Evolutionary conservation across 2,329 filamentous ascomycete genomes (phyloP).

Genomic region (Grosmannia huntii): DNA sequence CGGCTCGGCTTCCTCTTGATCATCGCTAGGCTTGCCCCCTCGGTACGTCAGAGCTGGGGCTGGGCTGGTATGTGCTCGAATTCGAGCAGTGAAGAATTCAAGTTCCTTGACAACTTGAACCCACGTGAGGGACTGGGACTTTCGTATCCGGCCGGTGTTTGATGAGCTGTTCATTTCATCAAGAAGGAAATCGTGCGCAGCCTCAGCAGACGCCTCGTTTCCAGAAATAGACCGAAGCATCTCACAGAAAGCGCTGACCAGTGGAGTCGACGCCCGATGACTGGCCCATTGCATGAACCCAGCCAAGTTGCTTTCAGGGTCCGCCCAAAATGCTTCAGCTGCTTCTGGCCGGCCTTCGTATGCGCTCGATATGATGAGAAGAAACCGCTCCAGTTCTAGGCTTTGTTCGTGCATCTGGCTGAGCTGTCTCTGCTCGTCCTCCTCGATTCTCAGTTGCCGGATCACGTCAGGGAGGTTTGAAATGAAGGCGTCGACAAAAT

Average conservation of each 20-base stretch:
- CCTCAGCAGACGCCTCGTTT: conserved; percentile 68
- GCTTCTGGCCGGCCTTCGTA: conserved; percentile 79
- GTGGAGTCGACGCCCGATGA: conserved; percentile 83
- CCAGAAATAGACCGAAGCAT: conserved; percentile 83
- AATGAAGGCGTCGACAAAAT: conserved; percentile 84
- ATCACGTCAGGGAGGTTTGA: conserved; percentile 90
- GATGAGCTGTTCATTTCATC: conserved; percentile 62
- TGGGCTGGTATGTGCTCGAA: conserved; percentile 56
- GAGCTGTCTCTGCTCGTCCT: conserved; percentile 72
- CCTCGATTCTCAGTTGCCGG: conserved; percentile 71
- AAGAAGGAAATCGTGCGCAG: conserved; percentile 77
- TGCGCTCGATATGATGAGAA: conserved; percentile 82
- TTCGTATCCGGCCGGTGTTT: conserved; percentile 59
- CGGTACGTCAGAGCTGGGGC: conserved; percentile 42
- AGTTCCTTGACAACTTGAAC: conserved; percentile 85
- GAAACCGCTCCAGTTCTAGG: conserved; percentile 72
- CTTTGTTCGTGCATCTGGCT: conserved; percentile 54
- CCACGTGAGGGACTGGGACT: conserved; percentile 81
- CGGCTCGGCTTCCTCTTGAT: conserved; percentile 68
- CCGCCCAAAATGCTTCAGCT: conserved; percentile 80
- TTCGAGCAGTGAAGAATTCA: conserved; percentile 66
- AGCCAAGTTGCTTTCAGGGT: conserved; percentile 82
- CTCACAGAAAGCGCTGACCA: conserved; percentile 92
- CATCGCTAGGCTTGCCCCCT: conserved; percentile 45
- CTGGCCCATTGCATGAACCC: conserved; percentile 98